Evolutionary conservation across 306 rosid species (phyloP), one percentile per base, ranked within the genome.

Genomic region (Alnus glutinosa): DNA sequence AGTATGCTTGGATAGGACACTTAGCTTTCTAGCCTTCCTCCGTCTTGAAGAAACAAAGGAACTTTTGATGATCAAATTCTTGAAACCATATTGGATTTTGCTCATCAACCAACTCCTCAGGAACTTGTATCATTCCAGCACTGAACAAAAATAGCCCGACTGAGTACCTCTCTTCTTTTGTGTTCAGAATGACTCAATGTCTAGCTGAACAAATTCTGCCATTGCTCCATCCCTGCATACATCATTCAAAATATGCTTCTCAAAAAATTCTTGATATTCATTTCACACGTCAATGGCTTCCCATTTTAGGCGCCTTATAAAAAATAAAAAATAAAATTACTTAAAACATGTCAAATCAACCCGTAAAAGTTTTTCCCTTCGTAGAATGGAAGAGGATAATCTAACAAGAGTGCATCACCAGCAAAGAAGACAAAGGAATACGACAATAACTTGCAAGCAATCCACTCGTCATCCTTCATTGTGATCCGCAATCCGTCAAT

Each of bases 221-320:
- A 76, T 85, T 85, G 37, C 88, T 85, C 88, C 88, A 85, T 9
- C 70, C 87, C 85, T 83, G 46, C 7, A 75, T 9, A 46, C 8
- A 49, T 18, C 19, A 9, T 1, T 32, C 23, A 6, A 37, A 57
- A 30, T 18, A 37, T 15, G 63, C 39, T 69, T 4, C 14, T 15
- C 42, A 37, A 37, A 37, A 37, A 23, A 23, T 23, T 23, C 28
- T 23, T 23, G 28, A 23, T 23, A 23, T 23, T 23, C 28, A 23
- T 23, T 23, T 23, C 28, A 23, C 28, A 23, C 28, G 28, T 23
- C 28, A 23, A 23, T 23, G 28, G 28, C 28, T 23, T 23, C 28
- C 28, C 28, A 23, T 23, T 23, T 23, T 23, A 23, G 28, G 28
- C 0, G 28, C 28, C 28, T 23, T 23, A 23, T 0, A 23, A 23